Conservation (phyloP, 208 protist genomes). For the Wallacemonas sp. region DNA sequence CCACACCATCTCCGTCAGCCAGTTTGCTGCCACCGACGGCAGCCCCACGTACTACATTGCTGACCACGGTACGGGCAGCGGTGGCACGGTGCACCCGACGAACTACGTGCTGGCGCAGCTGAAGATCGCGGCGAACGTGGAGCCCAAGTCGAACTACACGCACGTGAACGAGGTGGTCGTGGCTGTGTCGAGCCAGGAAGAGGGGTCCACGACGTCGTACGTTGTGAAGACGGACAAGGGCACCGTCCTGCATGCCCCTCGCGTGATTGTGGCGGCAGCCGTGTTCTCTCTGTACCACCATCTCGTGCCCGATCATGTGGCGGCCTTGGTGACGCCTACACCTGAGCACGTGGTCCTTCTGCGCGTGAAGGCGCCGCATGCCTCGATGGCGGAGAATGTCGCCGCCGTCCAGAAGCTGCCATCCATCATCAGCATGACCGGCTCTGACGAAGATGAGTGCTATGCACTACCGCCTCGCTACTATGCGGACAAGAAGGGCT, state of each 20-base stretch:
- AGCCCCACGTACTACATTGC: slow-evolving; percentile 28
- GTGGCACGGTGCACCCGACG: slow-evolving; percentile 31
- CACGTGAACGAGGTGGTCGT: slow-evolving; percentile 21
- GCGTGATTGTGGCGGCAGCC: slow-evolving; percentile 28
- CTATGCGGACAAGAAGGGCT: slow-evolving; percentile 26
- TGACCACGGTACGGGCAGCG: slow-evolving; percentile 21
- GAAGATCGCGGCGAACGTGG: slow-evolving; percentile 10
- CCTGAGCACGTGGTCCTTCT: slow-evolving; percentile 26
- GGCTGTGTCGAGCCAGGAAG: neutral
- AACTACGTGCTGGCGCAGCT: slow-evolving; percentile 28
- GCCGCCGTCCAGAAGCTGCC: slow-evolving; percentile 21
- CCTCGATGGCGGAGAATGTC: slow-evolving; percentile 16
- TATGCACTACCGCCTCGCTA: slow-evolving; percentile 34
- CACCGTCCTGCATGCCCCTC: slow-evolving; percentile 9
- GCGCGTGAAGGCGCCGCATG: slow-evolving; percentile 13
- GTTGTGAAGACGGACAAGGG: slow-evolving; percentile 23
- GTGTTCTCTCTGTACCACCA: slow-evolving; percentile 23
- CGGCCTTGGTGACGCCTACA: neutral
- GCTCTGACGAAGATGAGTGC: slow-evolving; percentile 12
- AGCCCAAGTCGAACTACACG: slow-evolving; percentile 15
- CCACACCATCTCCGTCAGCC: slow-evolving; percentile 16
- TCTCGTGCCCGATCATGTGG: slow-evolving; percentile 11
- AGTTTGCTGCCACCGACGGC: slow-evolving; percentile 16
- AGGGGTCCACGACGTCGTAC: slow-evolving; percentile 15
- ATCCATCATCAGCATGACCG: slow-evolving; percentile 24